Percentiles rank a stretch among this genome's conserved stretches.
phyloP scores from a whole-genome alignment of 257 asterid species.

The Lavandula angustifolia region DNA sequence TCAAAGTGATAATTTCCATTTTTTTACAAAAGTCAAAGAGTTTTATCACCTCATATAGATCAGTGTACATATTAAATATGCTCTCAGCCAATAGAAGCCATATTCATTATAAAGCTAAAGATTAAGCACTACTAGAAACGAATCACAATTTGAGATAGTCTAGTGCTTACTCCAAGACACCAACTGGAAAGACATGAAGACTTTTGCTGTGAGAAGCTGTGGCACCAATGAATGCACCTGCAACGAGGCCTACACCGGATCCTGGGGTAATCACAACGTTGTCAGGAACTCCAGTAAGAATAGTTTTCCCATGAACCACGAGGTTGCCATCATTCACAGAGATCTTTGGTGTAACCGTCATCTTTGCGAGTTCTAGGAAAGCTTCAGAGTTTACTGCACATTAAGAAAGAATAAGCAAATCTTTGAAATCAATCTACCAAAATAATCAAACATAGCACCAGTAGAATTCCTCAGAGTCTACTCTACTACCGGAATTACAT shows the following conservation, averaged over 20 bases:
- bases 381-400: constrained; percentile 45
- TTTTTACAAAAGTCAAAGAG: background rate
- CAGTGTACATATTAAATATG: background rate
- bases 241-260: constrained; percentile 73
- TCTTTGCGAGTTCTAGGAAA: constrained; percentile 33
- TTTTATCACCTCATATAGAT: background rate
- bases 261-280: constrained; percentile 81
- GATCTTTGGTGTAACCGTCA: constrained; percentile 90
- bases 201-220: constrained; percentile 71
- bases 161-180: constrained; percentile 74
- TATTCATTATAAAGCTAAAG: background rate
- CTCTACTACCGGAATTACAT: background rate
- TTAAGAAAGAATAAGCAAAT: constrained; percentile 16
- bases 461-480: background rate
- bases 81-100: background rate
- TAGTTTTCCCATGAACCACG: constrained; percentile 89
- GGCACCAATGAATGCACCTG: constrained; percentile 93
- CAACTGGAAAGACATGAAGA: constrained; percentile 84
- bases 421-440: constrained; percentile 3
- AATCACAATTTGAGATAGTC: background rate
- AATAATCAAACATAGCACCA: too few species aligned
- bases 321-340: constrained; percentile 81
- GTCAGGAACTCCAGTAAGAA: constrained; percentile 80
- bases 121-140: background rate
- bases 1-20: background rate